A percentile compares a stretch with the other conserved stretches of the same genome.
Conservation (phyloP, 2,329 filamentous ascomycete genomes). For the Aspergillus costaricaensis region DNA sequence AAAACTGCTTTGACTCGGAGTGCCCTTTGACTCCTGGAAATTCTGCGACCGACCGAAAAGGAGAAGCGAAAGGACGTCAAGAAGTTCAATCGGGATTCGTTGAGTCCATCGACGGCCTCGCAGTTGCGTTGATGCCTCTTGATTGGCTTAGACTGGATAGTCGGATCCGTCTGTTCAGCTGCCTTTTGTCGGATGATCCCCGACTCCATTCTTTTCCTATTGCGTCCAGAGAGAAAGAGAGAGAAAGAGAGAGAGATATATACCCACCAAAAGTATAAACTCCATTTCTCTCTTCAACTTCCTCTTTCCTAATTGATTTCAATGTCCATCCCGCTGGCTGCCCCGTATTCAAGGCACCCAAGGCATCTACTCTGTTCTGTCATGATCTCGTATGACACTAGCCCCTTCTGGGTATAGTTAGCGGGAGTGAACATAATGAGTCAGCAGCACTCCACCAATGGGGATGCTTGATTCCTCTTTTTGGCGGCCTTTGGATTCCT, state of each 20-base stretch:
- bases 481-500: not conserved
- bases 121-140: not conserved
- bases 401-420: not conserved
- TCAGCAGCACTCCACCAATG: not conserved
- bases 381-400: not conserved
- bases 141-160: not conserved
- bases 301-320: not conserved
- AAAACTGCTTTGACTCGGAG: not conserved
- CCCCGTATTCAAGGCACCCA: not conserved
- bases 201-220: not conserved
- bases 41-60: not conserved
- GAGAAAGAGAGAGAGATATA: no score
- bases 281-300: not conserved
- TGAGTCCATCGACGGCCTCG: not conserved
- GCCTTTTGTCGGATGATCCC: not conserved
- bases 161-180: not conserved
- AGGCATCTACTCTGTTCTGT: no score
- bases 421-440: not conserved
- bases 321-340: not conserved
- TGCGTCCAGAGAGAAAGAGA: no score
- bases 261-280: no score
- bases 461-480: not conserved
- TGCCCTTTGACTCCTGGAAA: no score
- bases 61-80: not conserved
- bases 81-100: not conserved